Percentiles rank a stretch among this genome's conserved stretches.
phyloP scores from a whole-genome alignment of 495 filamentous ascomycete species.

The Tricharina praecox region DNA sequence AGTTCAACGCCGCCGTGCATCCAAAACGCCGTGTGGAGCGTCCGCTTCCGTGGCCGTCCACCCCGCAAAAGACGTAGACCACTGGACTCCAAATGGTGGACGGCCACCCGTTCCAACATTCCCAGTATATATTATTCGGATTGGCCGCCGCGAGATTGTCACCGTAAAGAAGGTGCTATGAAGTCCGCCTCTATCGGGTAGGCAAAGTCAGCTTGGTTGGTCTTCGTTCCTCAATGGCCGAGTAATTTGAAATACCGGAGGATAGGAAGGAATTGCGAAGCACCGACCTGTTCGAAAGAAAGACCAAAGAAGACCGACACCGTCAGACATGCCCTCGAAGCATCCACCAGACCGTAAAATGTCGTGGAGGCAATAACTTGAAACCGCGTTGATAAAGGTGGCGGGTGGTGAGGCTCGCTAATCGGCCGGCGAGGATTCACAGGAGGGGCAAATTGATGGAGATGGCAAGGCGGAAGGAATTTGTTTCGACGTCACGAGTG shows the following conservation, averaged over 20 bases:
- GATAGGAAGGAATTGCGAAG: too few species aligned
- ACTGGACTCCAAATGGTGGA: conserved; percentile 20
- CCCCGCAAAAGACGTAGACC: conserved; percentile 21
- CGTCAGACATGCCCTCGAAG: conserved; percentile 24
- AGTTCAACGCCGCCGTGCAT: conserved; percentile 20
- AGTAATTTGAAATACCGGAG: too few species aligned
- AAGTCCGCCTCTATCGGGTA: background rate
- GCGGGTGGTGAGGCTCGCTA: too few species aligned
- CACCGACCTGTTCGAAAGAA: background rate
- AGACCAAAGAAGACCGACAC: background rate
- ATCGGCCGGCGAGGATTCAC: too few species aligned
- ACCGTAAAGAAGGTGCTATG: conserved; percentile 13
- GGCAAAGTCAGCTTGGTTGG: background rate
- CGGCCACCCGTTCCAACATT: conserved; percentile 27
- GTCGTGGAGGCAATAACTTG: background rate
- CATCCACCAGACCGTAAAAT: conserved; percentile 3
- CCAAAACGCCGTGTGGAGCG: conserved; percentile 25
- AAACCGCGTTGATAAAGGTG: background rate
- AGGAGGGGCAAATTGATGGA: too few species aligned
- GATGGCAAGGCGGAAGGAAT: too few species aligned
- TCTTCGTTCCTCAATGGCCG: too few species aligned
- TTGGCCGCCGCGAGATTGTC: conserved; percentile 11
- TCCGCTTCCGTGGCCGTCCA: conserved; percentile 19
- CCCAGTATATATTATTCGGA: conserved; percentile 7
- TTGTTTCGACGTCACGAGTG: conserved; percentile 8